These are phyloP conservation scores for Ceratonia siliqua DNA, from an alignment of 306 rosid genomes.

Conservation along the genomic window DNA sequence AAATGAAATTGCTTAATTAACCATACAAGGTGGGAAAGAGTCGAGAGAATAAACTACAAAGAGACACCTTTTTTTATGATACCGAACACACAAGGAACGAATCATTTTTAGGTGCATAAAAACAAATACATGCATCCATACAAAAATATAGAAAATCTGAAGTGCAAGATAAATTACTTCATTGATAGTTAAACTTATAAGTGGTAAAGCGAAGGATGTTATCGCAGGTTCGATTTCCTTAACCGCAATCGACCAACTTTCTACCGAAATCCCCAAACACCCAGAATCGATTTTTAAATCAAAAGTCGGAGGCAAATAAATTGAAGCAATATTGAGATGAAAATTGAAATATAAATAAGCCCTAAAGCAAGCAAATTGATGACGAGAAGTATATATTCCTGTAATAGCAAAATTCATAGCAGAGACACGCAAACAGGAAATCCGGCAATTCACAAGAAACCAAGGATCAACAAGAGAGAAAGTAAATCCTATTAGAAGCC, in stretches of 20 bases:
- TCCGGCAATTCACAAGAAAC: background rate
- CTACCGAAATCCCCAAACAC: background rate
- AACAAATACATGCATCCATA: background rate
- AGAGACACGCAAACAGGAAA: background rate
- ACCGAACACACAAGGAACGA: background rate
- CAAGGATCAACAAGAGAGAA: background rate
- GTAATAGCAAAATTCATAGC: background rate
- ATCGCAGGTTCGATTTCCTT: background rate
- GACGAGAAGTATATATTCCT: background rate
- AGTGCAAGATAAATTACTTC: background rate
- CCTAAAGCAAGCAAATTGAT: background rate
- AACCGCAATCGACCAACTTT: background rate
- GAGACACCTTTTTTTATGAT: background rate
- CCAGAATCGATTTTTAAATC: background rate
- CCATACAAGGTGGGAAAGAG: background rate
- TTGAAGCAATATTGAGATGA: background rate
- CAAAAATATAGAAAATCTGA: background rate
- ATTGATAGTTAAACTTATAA: background rate
- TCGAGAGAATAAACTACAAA: background rate
- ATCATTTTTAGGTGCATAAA: background rate
- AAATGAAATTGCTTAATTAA: background rate
- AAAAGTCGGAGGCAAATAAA: background rate
- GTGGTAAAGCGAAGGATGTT: background rate
- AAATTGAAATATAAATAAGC: background rate
- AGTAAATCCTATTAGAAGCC: background rate